Percentiles rank a stretch among this genome's conserved stretches.
Evolutionary conservation across 208 protist genomes (phyloP).

Genomic region (Trypanosoma boissoni): DNA sequence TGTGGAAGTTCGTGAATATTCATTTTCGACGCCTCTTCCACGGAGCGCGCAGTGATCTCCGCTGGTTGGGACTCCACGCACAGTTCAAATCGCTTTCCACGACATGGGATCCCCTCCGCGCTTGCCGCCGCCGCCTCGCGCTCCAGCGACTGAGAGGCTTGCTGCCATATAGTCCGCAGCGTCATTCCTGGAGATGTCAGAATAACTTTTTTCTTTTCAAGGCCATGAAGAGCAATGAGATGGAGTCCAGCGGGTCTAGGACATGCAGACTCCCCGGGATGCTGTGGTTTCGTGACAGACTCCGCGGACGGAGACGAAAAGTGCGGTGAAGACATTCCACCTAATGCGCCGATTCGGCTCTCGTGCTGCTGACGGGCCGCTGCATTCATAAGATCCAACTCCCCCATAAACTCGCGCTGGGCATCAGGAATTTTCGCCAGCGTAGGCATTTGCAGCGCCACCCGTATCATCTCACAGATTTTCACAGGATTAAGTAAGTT

Average conservation of each 20-base stretch:
- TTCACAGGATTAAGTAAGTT: slow-evolving; percentile 31
- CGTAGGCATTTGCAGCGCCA: slow-evolving; percentile 8
- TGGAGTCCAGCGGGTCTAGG: slow-evolving; percentile 19
- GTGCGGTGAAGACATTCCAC: background rate
- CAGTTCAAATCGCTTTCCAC: background rate
- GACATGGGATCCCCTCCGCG: slow-evolving; percentile 1
- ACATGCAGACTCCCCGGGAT: background rate
- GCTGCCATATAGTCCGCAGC: slow-evolving; percentile 45
- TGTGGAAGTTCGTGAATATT: slow-evolving; percentile 44
- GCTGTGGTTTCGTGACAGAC: background rate
- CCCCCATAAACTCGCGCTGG: slow-evolving; percentile 29
- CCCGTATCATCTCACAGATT: slow-evolving; percentile 29
- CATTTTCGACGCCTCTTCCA: slow-evolving; percentile 30
- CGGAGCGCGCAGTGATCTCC: slow-evolving; percentile 2
- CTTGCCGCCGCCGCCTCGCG: slow-evolving; percentile 19
- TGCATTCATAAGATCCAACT: slow-evolving; percentile 24
- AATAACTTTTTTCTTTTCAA: slow-evolving; percentile 35
- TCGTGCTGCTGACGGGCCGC: background rate
- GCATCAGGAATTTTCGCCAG: slow-evolving; percentile 2
- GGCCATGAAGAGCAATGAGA: slow-evolving; percentile 36
- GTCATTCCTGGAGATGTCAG: slow-evolving; percentile 49
- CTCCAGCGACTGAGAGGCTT: slow-evolving; percentile 23
- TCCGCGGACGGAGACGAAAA: background rate
- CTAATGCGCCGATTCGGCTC: background rate
- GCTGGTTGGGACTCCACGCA: background rate